Conservation (phyloP, 257 asterid genomes). For the Gentiana macrophylla region DNA sequence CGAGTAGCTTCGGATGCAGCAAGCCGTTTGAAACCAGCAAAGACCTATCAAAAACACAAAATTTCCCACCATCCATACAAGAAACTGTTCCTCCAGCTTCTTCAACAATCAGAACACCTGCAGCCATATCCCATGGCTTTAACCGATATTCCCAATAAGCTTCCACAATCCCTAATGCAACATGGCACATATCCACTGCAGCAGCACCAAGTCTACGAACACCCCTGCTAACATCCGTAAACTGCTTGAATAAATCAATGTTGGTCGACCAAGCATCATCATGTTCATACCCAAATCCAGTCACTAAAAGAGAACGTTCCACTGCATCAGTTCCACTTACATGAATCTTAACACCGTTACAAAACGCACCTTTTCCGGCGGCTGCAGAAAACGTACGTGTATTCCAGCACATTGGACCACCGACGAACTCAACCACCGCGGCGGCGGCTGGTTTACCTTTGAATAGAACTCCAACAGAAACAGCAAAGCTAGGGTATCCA, state of each 20-base stretch:
- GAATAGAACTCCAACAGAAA: conserved; percentile 79
- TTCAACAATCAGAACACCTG: conserved; percentile 98
- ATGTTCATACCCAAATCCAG: conserved; percentile 97
- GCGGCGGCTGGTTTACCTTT: conserved; percentile 97
- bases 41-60: conserved; percentile 89
- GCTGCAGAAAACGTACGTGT: conserved; percentile 97
- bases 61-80: conserved; percentile 86
- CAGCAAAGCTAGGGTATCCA: conserved; percentile 96
- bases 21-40: conserved; percentile 90
- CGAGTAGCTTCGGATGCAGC: conserved; percentile 85
- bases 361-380: conserved; percentile 85
- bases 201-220: conserved; percentile 99
- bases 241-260: conserved; percentile 86
- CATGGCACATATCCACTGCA: conserved; percentile 98
- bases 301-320: conserved; percentile 81
- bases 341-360: conserved; percentile 74
- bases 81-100: conserved; percentile 98
- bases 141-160: conserved; percentile 99
- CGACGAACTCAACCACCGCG: conserved; percentile 95
- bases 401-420: conserved; percentile 97
- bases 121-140: conserved; percentile 99
- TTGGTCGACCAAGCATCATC: conserved; percentile 98
- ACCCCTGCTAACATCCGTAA: conserved; percentile 93
- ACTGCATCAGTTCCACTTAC: conserved; percentile 86
- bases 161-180: conserved; percentile 88